These are phyloP conservation scores for Pisolithus thermaeus DNA, from an alignment of 1,284 basidiomycete genomes.

Conservation along the genomic window DNA sequence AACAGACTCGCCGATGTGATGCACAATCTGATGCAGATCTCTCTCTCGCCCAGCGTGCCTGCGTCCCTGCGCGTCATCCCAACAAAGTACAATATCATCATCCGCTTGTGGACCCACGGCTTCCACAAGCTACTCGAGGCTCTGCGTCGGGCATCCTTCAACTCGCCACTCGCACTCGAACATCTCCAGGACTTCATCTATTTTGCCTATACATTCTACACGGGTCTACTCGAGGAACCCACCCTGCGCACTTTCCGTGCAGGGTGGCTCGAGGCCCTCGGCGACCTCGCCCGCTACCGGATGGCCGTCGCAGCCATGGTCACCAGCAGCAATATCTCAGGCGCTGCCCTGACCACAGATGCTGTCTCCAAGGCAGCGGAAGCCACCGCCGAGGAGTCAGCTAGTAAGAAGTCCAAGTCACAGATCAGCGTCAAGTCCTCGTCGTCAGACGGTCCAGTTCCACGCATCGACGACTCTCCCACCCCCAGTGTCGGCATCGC, in stretches of 20 bases:
- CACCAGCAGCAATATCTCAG: conserved; percentile 35
- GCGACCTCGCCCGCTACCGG: conserved; percentile 90
- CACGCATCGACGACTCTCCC: conserved; percentile 60
- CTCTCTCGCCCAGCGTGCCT: conserved; percentile 82
- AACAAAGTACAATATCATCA: conserved; percentile 91
- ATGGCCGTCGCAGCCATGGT: conserved; percentile 85
- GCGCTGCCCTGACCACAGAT: conserved; percentile 41
- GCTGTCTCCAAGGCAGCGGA: conserved; percentile 38
- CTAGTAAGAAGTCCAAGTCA: conserved; percentile 19
- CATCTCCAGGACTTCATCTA: conserved; percentile 90
- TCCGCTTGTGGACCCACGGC: conserved; percentile 86
- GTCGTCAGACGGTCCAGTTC: conserved; percentile 45
- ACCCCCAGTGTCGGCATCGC: conserved; percentile 80
- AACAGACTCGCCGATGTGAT: conserved; percentile 82
- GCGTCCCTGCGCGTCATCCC: conserved; percentile 86
- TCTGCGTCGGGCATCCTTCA: conserved; percentile 75
- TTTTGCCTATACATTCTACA: conserved; percentile 93
- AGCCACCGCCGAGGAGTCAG: conserved; percentile 19
- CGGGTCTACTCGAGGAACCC: conserved; percentile 82
- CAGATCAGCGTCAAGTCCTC: conserved; percentile 31
- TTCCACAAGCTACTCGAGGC: conserved; percentile 90
- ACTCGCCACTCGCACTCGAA: conserved; percentile 59
- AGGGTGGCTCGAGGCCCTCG: conserved; percentile 93
- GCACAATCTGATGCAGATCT: conserved; percentile 82
- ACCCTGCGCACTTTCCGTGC: conserved; percentile 66